Evolutionary conservation across 192 early-diverging fungal genomes (phyloP), one percentile per base, ranked within the genome.

Genomic region (Umbelopsis ramanniana): DNA sequence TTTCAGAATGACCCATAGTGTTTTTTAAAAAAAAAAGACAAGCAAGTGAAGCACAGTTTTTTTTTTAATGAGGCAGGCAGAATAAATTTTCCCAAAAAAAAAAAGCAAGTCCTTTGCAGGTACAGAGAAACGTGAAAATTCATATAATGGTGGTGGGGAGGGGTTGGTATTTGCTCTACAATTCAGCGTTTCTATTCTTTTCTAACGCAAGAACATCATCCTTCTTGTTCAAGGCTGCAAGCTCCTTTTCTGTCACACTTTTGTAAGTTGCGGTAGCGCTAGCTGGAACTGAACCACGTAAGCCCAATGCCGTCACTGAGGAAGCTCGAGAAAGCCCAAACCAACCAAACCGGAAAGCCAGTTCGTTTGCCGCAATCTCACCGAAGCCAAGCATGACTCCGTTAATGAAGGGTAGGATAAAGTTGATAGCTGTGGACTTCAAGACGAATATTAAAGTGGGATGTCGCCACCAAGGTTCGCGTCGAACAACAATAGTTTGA

Each of bases 301-400:
- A 24, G 19, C 75, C 75, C 22, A 76, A n/a, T 2, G 70, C 22
- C 14, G 57, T 35, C 4, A 52, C 21, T 9, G 71, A 38, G 22
- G 54, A 38, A 29, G 60, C 38, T 45, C 77, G 57, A 26, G 63
- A 66, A 50, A 71, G 70, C 5, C 76, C 79, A 72, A 81, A 81
- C 92, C 92, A 94, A 8, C 92, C 92, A 85, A 87, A 91, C 23
- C 86, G 84, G 72, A 87, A 92, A 37, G 89, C 83, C 26, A 90
- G 68, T 74, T 94, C 92, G 77, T 94, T 92, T 60, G 92, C 92
- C 72, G 89, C 88, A 46, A 94, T 94, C 79, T 94, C 92, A 57
- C 92, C 92, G 82, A 94, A 89, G 4, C 92, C 92, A n/a, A 87
- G 67, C 79, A 88, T 87, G 23, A 88, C 79, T 50, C 87, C 87